Evolutionary conservation across 345 rosid species (phyloP), one percentile per base, ranked within the genome.

Genomic region (Murraya koenigii): DNA sequence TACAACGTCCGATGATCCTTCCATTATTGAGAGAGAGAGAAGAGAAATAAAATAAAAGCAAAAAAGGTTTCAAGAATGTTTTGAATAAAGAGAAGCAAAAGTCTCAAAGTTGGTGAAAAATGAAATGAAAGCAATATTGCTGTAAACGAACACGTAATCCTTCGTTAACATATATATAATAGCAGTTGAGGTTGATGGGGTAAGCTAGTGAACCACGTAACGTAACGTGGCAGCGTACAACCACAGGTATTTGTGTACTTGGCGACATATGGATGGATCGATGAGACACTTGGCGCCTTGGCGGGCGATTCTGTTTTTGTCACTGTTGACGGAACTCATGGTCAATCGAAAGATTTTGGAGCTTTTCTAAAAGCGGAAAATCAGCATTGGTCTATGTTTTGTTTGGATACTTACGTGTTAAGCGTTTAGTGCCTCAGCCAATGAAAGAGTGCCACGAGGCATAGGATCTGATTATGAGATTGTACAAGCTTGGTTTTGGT

Each of bases 231-330:
- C 79, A 23, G 35, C 23, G 0, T 30, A 54, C 22, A 7, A 19
- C 52, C 20, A 13, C n/a, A 17, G 4, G 20, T 13, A n/a, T 60
- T 49, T 33, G 14, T 15, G 28, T 38, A 69, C 66, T 75, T 80
- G 79, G 66, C 66, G 0, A 38, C 3, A 17, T 19, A n/a, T 23
- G 61, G 33, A 30, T 74, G 30, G 69, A 11, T 2, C 0, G 75
- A 17, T 5, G 1, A 10, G 15, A 64, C 67, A 75, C 76, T 55
- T 75, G 82, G 76, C 30, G 6, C 70, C 76, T 55, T 75, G 82
- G 76, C 30, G 6, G 17, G 17, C 5, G 36, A 62, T 61, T 19
- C 3, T n/a, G 13, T 28, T 15, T 0, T 41, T 41, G 58, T 39
- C 67, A 38, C 25, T 2, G 26, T 23, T 17, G 0, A 35, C 0